Conservation (phyloP, 352 stramenopile species). For the Phytophthora colocasiae region DNA sequence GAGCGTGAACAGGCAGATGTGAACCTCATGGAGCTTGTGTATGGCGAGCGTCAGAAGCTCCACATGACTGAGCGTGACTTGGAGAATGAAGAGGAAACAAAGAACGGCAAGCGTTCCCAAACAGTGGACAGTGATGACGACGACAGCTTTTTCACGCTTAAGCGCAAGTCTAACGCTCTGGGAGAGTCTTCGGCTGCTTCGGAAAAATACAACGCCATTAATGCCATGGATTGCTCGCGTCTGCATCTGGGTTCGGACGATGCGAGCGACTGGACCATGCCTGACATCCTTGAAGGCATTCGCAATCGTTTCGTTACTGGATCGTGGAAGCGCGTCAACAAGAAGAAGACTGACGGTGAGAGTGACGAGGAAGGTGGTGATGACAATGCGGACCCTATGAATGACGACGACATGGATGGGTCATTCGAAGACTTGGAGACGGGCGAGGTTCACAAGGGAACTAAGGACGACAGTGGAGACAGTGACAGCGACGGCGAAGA, state of each 20-base stretch:
- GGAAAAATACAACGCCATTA: slow-evolving; percentile 70
- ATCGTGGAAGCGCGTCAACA: slow-evolving; percentile 90
- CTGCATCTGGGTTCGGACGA: slow-evolving; percentile 78
- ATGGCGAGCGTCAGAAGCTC: slow-evolving; percentile 84
- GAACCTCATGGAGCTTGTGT: slow-evolving; percentile 94
- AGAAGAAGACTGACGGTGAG: slow-evolving; percentile 49
- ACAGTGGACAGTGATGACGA: slow-evolving; percentile 56
- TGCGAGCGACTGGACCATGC: slow-evolving; percentile 78
- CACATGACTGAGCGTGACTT: slow-evolving; percentile 83
- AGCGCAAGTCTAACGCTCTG: slow-evolving; percentile 56
- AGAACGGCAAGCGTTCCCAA: slow-evolving; percentile 34
- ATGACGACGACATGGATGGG: slow-evolving; percentile 93
- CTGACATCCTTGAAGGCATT: slow-evolving; percentile 79
- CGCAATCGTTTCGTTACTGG: slow-evolving; percentile 97
- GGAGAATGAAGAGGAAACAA: slow-evolving; percentile 59
- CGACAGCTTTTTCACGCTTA: slow-evolving; percentile 81
- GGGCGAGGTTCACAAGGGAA: slow-evolving; percentile 74
- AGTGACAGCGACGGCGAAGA: slow-evolving; percentile 44
- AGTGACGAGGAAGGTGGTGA: slow-evolving; percentile 51
- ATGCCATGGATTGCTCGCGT: slow-evolving; percentile 82
- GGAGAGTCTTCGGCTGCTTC: slow-evolving; percentile 39
- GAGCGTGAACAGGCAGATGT: slow-evolving; percentile 83
- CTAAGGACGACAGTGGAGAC: slow-evolving; percentile 35
- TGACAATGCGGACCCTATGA: slow-evolving; percentile 57
- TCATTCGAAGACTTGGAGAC: slow-evolving; percentile 99